These are phyloP conservation scores for Pulveroboletus sp. DNA, from an alignment of 768 basidiomycete genomes.

Conservation along the genomic window DNA sequence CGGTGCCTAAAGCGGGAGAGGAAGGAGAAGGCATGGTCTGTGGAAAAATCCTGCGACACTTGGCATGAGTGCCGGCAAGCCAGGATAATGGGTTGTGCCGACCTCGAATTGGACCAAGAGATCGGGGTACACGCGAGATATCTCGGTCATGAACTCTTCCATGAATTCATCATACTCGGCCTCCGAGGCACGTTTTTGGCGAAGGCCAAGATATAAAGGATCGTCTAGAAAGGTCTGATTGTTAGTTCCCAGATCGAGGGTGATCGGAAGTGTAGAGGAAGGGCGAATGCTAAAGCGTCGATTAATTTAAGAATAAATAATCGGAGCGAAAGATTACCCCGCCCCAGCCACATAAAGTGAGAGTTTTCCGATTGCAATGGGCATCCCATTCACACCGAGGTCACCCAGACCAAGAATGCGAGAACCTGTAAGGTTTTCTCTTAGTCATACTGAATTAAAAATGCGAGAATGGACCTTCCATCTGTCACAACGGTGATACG, in stretches of 20 bases:
- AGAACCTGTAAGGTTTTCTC: constrained; percentile 46
- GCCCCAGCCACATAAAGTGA: constrained; percentile 89
- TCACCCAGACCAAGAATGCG: constrained; percentile 89
- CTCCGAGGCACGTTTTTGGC: constrained; percentile 63
- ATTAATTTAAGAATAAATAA: constrained; percentile 2
- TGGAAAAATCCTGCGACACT: constrained; percentile 74
- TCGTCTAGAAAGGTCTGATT: constrained; percentile 77
- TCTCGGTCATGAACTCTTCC: constrained; percentile 91
- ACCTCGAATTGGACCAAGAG: constrained; percentile 86
- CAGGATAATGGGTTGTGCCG: constrained; percentile 4
- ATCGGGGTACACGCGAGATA: constrained; percentile 71
- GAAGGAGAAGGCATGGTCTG: constrained; percentile 87
- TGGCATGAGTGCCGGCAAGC: background rate
- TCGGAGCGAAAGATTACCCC: constrained; percentile 48
- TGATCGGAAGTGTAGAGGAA: constrained; percentile 76
- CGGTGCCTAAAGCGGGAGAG: constrained; percentile 71
- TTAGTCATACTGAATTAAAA: constrained; percentile 1
- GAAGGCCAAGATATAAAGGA: constrained; percentile 85
- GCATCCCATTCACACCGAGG: constrained; percentile 82
- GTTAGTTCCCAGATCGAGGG: constrained; percentile 88
- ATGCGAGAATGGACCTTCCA: constrained; percentile 41
- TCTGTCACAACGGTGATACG: constrained; percentile 92
- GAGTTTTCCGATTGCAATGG: constrained; percentile 89
- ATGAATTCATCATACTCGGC: constrained; percentile 77
- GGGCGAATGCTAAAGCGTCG: constrained; percentile 61